Conservation (phyloP, 768 basidiomycete genomes). For the Boletus rubroflammeus region DNA sequence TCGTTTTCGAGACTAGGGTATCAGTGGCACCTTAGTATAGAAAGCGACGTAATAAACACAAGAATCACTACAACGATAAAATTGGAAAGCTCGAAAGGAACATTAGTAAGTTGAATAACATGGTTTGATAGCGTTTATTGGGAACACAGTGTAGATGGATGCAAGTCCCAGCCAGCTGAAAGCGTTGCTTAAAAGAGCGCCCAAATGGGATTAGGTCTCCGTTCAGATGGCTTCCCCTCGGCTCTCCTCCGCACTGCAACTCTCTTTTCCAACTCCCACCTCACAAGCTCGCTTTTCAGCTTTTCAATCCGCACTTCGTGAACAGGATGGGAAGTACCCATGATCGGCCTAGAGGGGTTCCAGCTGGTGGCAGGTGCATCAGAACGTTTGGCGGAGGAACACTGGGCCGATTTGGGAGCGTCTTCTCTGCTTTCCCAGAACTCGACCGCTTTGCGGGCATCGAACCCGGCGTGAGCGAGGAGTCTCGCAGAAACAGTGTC, state of each 20-base stretch:
- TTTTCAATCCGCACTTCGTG: conserved; percentile 39
- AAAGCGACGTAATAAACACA: background rate
- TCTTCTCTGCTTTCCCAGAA: conserved; percentile 75
- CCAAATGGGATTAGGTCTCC: conserved; percentile 12
- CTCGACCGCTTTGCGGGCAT: conserved; percentile 72
- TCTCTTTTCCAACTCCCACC: conserved; percentile 41
- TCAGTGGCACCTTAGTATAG: background rate
- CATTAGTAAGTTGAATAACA: no score
- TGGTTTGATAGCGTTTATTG: background rate
- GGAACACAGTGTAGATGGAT: background rate
- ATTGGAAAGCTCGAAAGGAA: background rate
- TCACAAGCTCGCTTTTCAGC: conserved; percentile 41
- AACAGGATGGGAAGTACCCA: conserved; percentile 45
- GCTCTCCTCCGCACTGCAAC: conserved; percentile 22
- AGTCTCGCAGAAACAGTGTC: conserved; percentile 85
- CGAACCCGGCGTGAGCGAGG: conserved; percentile 90
- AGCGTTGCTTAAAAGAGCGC: conserved; percentile 4
- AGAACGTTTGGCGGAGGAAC: conserved; percentile 15
- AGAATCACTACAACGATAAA: conserved; percentile 6
- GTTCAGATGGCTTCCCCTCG: conserved; percentile 19
- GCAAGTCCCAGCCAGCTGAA: conserved; percentile 1
- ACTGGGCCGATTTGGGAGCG: conserved; percentile 13
- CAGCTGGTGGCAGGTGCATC: conserved; percentile 9
- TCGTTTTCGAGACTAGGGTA: background rate
- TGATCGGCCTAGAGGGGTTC: conserved; percentile 28